Conservation (phyloP, 2,329 filamentous ascomycete genomes). For the Ceratocystiopsis sp. region DNA sequence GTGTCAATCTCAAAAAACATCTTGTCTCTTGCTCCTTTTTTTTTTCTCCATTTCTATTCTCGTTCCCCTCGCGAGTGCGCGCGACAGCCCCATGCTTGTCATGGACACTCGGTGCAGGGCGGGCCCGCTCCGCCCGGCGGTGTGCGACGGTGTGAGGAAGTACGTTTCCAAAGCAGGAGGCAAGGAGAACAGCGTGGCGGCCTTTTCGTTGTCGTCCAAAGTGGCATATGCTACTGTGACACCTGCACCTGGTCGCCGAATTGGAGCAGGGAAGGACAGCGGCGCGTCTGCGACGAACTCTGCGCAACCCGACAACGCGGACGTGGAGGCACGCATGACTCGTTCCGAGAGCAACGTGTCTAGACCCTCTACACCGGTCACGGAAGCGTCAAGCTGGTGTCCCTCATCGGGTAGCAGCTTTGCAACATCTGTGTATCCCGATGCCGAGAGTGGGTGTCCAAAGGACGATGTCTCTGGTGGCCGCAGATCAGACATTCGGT, state of each 20-base stretch:
- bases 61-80: not conserved
- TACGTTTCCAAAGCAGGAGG: not conserved
- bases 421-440: constrained; percentile 4
- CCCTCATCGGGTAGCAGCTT: constrained; percentile 7
- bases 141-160: constrained; percentile 1
- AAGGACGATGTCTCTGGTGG: constrained; percentile 1
- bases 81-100: not conserved
- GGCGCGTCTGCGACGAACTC: too few relatives aligned
- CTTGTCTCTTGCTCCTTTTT: not conserved
- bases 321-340: not conserved
- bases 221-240: too few relatives aligned
- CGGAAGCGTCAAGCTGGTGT: constrained; percentile 7
- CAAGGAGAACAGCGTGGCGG: constrained; percentile 2
- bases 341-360: constrained; percentile 7
- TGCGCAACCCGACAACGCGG: not conserved
- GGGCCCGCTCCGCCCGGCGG: constrained; percentile 2
- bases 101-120: not conserved
- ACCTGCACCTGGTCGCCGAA: too few relatives aligned
- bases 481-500: constrained; percentile 6
- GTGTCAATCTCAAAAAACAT: too few relatives aligned
- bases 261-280: too few relatives aligned
- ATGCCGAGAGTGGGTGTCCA: constrained; percentile 2
- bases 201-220: not conserved
- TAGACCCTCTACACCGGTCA: constrained; percentile 7
- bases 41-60: not conserved